Base-by-base conservation (phyloP, 2,329 filamentous ascomycete genomes). In the Diplocarpon rosae region DNA sequence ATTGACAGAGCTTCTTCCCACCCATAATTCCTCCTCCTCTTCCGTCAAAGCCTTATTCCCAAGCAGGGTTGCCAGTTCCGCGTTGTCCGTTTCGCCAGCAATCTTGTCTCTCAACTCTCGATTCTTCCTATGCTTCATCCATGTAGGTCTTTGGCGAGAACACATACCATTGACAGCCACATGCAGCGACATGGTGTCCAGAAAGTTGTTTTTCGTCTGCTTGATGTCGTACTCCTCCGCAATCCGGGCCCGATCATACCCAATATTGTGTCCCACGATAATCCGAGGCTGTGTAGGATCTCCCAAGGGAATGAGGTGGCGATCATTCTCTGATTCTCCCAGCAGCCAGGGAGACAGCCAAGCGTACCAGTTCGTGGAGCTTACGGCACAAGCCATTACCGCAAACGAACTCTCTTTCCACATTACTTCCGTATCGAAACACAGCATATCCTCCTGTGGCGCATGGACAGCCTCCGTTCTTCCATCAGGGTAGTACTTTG, bases 91-190 rank as follows among this genome's bases (percentile, higher is more conserved):
- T 43, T 86, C 75, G 39, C 72, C 80, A 5, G 84, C 76, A 38
- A 90, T 79, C 58, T 82, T 84, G 50, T 95, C 89, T 39, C 86
- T 73, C 37, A 90, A 59, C 59, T 96, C 90, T 46, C 83, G 75
- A 52, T 83, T 87, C 67, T 98, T 98, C 61, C 87, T 85, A 63
- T 95, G 86, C 63, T 86, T 93, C 81, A 95, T 88, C 92, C 92
- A 98, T 0, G 86, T 95, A 8, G 93, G 92, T 39, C 92, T 77
- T 63, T 98, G 92, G 53, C 85, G 82, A 16, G 92, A 96, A 65
- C 92, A 98, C 92, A 98, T 98, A 50, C 92, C 92, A 61, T 98
- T 98, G 17, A 95, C 90, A 2, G 93, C 93, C 7, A 95, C 90
- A 62, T 98, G 92, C 15, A 98, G 69, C 1, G 90, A 96, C 92